Evolutionary conservation across 805 yeast species (phyloP).

Genomic region (Vanderwaltozyma tropicalis): DNA sequence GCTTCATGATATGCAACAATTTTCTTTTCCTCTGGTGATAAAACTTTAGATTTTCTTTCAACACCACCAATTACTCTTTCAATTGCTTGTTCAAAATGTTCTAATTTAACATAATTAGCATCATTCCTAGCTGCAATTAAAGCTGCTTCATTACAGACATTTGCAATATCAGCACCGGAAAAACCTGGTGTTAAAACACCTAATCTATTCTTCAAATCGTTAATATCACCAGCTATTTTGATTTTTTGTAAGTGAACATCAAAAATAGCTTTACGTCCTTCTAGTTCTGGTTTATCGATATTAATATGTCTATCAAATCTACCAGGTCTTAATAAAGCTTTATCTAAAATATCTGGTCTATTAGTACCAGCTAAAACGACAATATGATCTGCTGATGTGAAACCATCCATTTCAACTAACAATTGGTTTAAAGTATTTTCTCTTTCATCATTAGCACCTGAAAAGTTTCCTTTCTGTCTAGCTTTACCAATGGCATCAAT

Average conservation of each 20-base stretch:
- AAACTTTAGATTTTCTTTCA: constrained; percentile 71
- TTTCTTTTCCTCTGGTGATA: constrained; percentile 70
- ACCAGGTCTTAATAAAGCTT: constrained; percentile 88
- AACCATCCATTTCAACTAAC: constrained; percentile 93
- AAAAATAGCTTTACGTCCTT: constrained; percentile 81
- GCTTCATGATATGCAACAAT: constrained; percentile 94
- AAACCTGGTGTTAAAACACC: constrained; percentile 93
- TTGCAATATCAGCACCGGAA: constrained; percentile 93
- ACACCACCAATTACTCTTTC: constrained; percentile 94
- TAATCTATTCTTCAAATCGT: constrained; percentile 65
- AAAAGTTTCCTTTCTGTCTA: constrained; percentile 63
- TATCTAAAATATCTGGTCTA: constrained; percentile 82
- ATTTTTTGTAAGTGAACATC: constrained; percentile 59
- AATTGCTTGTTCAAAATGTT: constrained; percentile 84
- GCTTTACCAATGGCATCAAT: constrained; percentile 93
- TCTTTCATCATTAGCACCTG: constrained; percentile 86
- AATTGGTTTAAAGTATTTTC: constrained; percentile 88
- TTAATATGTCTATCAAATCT: constrained; percentile 85
- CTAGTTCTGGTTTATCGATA: constrained; percentile 79
- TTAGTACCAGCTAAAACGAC: constrained; percentile 94
- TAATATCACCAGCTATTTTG: constrained; percentile 32
- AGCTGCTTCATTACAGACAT: constrained; percentile 91
- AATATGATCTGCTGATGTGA: constrained; percentile 76
- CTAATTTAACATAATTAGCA: constrained; percentile 47
- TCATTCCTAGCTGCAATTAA: constrained; percentile 79